Base-by-base conservation (phyloP, 2,329 filamentous ascomycete species). In the Balansia obtecta region DNA sequence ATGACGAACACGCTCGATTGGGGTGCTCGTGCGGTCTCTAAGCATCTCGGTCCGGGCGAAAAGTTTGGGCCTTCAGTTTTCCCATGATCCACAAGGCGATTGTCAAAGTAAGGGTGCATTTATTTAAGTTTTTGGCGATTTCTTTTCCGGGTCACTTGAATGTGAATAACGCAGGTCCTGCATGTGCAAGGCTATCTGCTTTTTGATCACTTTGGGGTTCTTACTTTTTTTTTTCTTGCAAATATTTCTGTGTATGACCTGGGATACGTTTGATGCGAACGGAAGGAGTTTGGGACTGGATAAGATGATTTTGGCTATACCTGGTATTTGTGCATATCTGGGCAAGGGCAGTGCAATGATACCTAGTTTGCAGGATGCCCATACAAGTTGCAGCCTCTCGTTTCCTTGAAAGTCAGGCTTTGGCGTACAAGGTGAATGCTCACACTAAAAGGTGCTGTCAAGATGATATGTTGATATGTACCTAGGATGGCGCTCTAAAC, bases 1-100 rank as follows among this genome's bases (percentile, higher is more conserved):
- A 70, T 70, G 3, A 59, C 70, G 44, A 53, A 68, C 32, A 80
- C 75, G 3, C 58, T 74, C 48, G 77, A 80, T 56, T 67, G 68
- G 55, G 54, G 54, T 18, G 66, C 62, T 5, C 55, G 57, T n/a
- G 73, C 76, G 1, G 66, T 77, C 53, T 68, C 70, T 54, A 68
- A 60, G 43, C 58, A 59, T 4, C 60, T 76, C 7, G 56, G 66
- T 6, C 57, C 66, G 1, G 73, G 73, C 1, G 63, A 74, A 55
- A 74, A 64, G 3, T 76, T 81, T 63, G 77, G 77, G 38, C 76
- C 77, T 4, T 64, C 45, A 50, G 48, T 50, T 11, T 55, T 50
- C n/a, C 52, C 52, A 8, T 58, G 42, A 52, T 13, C 15, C 15
- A 27, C 27, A 27, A 27, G 27, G 27, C 27, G 27, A 27, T 27